Evolutionary conservation across 2,329 filamentous ascomycete species (phyloP).

Genomic region (Neospermospora avenae): DNA sequence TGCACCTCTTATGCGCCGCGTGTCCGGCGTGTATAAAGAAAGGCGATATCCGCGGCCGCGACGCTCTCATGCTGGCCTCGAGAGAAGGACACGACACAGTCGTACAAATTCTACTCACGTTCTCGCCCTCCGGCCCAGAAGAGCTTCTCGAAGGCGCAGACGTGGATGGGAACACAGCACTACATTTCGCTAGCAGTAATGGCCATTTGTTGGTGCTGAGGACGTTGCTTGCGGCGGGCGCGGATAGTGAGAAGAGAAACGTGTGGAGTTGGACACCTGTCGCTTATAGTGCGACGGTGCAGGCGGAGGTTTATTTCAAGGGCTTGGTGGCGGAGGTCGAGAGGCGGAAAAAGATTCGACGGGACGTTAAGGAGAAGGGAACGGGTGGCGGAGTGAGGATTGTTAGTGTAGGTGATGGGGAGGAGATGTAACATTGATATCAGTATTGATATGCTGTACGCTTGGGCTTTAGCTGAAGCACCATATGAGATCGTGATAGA

Average conservation of each 20-base stretch:
- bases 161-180: conserved; percentile 74
- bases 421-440: conserved; percentile 11
- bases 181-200: conserved; percentile 82
- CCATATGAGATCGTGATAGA: not conserved
- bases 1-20: conserved; percentile 64
- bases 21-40: conserved; percentile 50
- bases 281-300: conserved; percentile 77
- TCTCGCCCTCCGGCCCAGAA: conserved; percentile 41
- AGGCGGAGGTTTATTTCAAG: conserved; percentile 82
- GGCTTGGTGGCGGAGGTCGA: conserved; percentile 70
- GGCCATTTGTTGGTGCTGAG: conserved; percentile 75
- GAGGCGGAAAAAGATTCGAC: conserved; percentile 48
- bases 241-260: conserved; percentile 70
- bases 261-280: conserved; percentile 78
- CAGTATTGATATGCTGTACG: not conserved
- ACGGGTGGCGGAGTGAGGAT: conserved; percentile 26
- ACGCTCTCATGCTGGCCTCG: conserved; percentile 68
- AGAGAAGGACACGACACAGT: conserved; percentile 60
- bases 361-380: conserved; percentile 34
- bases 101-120: conserved; percentile 62
- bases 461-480: not conserved
- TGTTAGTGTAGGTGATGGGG: conserved; percentile 20
- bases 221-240: conserved; percentile 74
- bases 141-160: conserved; percentile 53
- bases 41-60: conserved; percentile 64